phyloP scores from a whole-genome alignment of 768 basidiomycete genomes.

The Lentinula lateritia region DNA sequence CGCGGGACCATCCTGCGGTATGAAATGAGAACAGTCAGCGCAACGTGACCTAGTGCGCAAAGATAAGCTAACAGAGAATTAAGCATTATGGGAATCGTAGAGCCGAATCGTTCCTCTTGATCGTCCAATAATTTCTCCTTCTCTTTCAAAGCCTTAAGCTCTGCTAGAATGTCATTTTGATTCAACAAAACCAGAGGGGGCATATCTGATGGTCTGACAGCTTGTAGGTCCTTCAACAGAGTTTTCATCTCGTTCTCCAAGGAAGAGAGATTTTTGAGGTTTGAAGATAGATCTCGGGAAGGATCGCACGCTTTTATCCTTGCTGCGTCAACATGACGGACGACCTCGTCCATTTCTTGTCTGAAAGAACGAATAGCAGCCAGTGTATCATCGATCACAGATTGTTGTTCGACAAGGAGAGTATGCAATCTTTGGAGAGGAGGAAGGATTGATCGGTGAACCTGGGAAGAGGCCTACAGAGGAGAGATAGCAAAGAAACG shows the following conservation, averaged over 20 bases:
- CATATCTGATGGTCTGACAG: constrained; percentile 13
- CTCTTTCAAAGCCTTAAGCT: constrained; percentile 10
- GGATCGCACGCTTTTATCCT: background rate
- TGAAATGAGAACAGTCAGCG: background rate
- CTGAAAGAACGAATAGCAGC: constrained; percentile 26
- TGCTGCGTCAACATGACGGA: constrained; percentile 9
- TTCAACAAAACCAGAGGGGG: constrained; percentile 19
- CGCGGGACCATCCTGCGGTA: constrained; percentile 13
- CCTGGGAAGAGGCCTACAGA: constrained; percentile 13
- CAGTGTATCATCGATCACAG: constrained; percentile 20
- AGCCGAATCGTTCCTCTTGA: constrained; percentile 13
- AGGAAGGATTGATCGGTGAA: constrained; percentile 17
- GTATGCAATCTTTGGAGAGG: constrained; percentile 19
- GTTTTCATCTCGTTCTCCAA: constrained; percentile 14
- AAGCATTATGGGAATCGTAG: constrained; percentile 11
- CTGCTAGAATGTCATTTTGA: constrained; percentile 16
- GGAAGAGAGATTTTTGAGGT: constrained; percentile 3
- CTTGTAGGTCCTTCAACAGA: constrained; percentile 14
- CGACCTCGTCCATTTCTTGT: constrained; percentile 26
- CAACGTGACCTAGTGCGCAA: background rate
- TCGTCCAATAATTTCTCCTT: constrained; percentile 7
- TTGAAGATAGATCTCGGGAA: background rate
- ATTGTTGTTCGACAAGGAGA: constrained; percentile 11
- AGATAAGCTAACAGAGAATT: constrained; percentile 13
- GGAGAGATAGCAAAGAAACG: background rate